These are phyloP conservation scores for Diaporthe sp. DNA, from an alignment of 2,329 filamentous ascomycete species.

Conservation along the genomic window DNA sequence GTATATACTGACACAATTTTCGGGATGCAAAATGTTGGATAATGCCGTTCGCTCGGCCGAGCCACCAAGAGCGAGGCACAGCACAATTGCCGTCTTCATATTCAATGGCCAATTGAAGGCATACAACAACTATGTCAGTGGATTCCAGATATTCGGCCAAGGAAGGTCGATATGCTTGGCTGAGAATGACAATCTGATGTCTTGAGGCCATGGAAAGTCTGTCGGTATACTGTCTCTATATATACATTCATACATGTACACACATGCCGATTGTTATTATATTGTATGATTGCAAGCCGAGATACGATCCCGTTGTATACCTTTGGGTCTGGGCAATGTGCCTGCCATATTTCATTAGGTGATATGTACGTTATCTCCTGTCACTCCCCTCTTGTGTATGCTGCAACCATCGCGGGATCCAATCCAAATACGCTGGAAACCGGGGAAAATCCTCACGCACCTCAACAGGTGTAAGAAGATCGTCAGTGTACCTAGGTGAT, in stretches of 20 bases:
- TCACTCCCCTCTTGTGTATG: no score
- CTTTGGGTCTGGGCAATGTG: no score
- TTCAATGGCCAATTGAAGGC: neutral
- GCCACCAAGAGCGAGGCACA: neutral
- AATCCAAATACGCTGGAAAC: no score
- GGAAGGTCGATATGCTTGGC: neutral
- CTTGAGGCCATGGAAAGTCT: neutral
- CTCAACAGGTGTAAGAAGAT: no score
- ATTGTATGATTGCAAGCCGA: no score
- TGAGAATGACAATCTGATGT: neutral
- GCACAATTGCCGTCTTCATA: neutral
- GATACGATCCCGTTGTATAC: no score
- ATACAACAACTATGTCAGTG: neutral
- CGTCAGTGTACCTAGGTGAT: no score
- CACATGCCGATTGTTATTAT: neutral
- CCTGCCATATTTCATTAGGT: no score
- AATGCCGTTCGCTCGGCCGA: neutral
- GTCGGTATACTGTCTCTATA: neutral
- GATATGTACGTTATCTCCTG: no score
- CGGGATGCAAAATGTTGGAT: neutral
- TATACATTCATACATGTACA: neutral
- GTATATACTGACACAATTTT: neutral
- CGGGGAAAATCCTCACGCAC: accelerated
- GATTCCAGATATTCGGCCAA: neutral
- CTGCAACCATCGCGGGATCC: no score